A percentile compares a stretch with the other conserved stretches of the same genome.
phyloP scores from a whole-genome alignment of 495 filamentous ascomycete genomes.

The Penicillium alfredii region DNA sequence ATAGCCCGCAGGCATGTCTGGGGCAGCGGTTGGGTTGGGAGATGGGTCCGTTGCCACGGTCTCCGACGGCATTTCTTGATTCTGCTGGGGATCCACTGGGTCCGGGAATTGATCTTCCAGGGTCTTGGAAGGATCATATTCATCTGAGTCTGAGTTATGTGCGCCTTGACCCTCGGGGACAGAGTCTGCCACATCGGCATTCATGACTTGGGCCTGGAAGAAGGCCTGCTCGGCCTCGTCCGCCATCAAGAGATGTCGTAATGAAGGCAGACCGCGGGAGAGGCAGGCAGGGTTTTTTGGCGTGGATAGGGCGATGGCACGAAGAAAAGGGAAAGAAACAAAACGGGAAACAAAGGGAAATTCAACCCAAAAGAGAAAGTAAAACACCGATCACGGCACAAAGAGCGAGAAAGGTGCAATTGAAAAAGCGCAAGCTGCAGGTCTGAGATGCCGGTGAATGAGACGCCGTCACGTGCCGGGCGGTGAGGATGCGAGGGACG shows the following conservation, averaged over 20 bases:
- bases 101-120: conserved; percentile 37
- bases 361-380: no score
- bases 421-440: not conserved
- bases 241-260: conserved; percentile 41
- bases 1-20: conserved; percentile 27
- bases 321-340: no score
- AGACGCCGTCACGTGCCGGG: conserved; percentile 17
- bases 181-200: conserved; percentile 37
- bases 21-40: conserved; percentile 16
- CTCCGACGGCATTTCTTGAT: conserved; percentile 19
- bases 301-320: no score
- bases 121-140: conserved; percentile 50
- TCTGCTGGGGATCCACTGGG: conserved; percentile 23
- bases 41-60: conserved; percentile 15
- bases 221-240: conserved; percentile 58
- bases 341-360: no score
- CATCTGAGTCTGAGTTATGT: conserved; percentile 49
- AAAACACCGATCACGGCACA: no score
- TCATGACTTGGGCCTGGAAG: conserved; percentile 50
- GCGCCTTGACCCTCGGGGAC: conserved; percentile 43
- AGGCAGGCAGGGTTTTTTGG: no score
- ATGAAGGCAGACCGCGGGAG: no score
- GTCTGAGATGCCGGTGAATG: not conserved
- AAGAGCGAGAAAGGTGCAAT: no score
- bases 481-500: conserved; percentile 28